phyloP scores from a whole-genome alignment of 2,329 filamentous ascomycete species.

The Hypomyces perniciosus region DNA sequence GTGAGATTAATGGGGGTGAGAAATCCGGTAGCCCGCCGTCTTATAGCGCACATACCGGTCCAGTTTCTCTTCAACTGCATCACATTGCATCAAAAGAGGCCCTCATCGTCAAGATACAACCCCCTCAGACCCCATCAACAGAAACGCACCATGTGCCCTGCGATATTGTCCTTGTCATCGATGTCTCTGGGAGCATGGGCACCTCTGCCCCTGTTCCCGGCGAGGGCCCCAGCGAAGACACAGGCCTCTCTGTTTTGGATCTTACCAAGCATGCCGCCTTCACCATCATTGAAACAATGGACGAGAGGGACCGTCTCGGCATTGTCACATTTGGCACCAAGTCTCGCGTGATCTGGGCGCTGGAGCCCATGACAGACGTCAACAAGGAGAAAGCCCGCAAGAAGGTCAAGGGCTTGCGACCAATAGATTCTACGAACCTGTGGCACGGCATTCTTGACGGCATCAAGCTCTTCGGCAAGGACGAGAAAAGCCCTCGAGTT shows the following conservation, averaged over 20 bases:
- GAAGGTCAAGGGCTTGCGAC: conserved; percentile 38
- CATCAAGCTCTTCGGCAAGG: conserved; percentile 39
- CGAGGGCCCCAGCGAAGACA: conserved; percentile 37
- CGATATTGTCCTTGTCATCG: conserved; percentile 57
- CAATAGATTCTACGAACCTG: conserved; percentile 43
- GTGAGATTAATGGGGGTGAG: not conserved
- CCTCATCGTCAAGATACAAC: conserved; percentile 41
- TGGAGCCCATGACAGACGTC: conserved; percentile 40
- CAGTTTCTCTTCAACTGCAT: conserved; percentile 31
- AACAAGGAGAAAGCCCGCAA: conserved; percentile 39
- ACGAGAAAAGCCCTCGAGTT: conserved; percentile 29
- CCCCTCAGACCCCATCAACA: conserved; percentile 32
- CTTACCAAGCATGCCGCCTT: conserved; percentile 54
- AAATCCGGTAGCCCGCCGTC: not conserved
- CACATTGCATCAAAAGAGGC: conserved; percentile 33
- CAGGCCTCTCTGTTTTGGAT: conserved; percentile 51
- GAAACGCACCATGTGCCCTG: conserved; percentile 41
- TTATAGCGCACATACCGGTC: not conserved
- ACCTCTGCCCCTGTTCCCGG: conserved; percentile 41
- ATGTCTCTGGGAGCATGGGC: conserved; percentile 54
- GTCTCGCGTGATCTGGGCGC: conserved; percentile 38
- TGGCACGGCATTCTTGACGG: conserved; percentile 52
- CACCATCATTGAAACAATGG: conserved; percentile 52
- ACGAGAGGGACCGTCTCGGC: conserved; percentile 48
- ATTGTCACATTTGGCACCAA: conserved; percentile 48